A percentile compares a stretch with the other conserved stretches of the same genome.
Evolutionary conservation across 2,329 filamentous ascomycete species (phyloP).

Genomic region (Microdochium trichocladiopsis): DNA sequence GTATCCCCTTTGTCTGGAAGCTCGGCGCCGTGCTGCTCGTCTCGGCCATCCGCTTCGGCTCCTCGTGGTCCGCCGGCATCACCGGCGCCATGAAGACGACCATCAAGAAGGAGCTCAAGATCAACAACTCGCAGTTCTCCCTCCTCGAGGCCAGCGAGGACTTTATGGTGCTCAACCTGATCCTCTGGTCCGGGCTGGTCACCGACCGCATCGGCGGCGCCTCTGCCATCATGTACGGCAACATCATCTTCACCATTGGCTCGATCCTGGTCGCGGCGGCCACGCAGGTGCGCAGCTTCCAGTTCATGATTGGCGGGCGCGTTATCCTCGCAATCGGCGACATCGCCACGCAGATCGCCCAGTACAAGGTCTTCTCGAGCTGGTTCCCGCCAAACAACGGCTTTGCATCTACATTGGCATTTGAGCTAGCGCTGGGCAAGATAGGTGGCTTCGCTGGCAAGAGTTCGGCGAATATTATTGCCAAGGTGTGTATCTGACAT

Average conservation of each 20-base stretch:
- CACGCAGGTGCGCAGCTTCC: slow-evolving; percentile 46
- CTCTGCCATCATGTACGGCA: slow-evolving; percentile 52
- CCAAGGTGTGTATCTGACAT: slow-evolving; percentile 28
- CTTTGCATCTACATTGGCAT: slow-evolving; percentile 53
- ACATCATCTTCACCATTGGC: slow-evolving; percentile 49
- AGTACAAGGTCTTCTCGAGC: slow-evolving; percentile 58
- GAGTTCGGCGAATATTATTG: slow-evolving; percentile 51
- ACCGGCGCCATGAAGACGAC: slow-evolving; percentile 55
- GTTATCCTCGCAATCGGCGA: slow-evolving; percentile 53
- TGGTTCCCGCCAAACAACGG: slow-evolving; percentile 57
- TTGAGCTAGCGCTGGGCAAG: slow-evolving; percentile 53
- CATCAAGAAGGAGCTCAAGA: slow-evolving; percentile 51
- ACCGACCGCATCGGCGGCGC: slow-evolving; percentile 54
- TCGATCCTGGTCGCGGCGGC: slow-evolving; percentile 53
- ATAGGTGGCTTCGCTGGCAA: slow-evolving; percentile 55
- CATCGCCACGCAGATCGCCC: slow-evolving; percentile 55
- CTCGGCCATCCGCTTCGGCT: slow-evolving; percentile 50
- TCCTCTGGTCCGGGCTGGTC: slow-evolving; percentile 45
- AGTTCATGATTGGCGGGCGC: slow-evolving; percentile 52
- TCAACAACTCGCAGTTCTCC: slow-evolving; percentile 53
- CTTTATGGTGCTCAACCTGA: slow-evolving; percentile 52
- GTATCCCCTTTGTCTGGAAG: slow-evolving; percentile 11
- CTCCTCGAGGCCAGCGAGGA: slow-evolving; percentile 53
- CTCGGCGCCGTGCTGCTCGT: slow-evolving; percentile 41
- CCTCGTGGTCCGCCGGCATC: slow-evolving; percentile 52